Percentiles rank a stretch among this genome's conserved stretches.
These are phyloP conservation scores for Centella asiatica DNA, from an alignment of 129 eudicot genomes.

Conservation along the genomic window DNA sequence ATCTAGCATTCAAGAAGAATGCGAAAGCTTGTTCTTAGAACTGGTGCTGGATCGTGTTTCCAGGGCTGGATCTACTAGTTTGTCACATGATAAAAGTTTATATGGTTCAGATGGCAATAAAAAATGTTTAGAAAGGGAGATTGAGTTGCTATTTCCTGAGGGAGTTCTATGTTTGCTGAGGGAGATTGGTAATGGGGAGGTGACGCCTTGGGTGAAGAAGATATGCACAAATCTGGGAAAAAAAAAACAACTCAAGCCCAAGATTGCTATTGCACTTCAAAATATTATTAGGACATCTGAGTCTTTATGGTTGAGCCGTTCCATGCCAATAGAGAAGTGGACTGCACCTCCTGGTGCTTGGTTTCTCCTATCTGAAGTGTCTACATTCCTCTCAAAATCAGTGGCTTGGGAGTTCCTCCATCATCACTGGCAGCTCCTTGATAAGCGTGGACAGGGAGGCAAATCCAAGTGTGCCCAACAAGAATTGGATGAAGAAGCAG, in stretches of 20 bases:
- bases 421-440: conserved; percentile 93
- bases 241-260: conserved; percentile 69
- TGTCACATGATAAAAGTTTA: conserved; percentile 1
- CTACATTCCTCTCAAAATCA: conserved; percentile 60
- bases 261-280: conserved; percentile 58
- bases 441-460: conserved; percentile 35
- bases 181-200: conserved; percentile 70
- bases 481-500: conserved; percentile 18
- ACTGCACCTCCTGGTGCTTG: conserved; percentile 93
- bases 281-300: conserved; percentile 69
- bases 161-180: conserved; percentile 59
- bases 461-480: conserved; percentile 24
- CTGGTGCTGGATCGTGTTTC: conserved; percentile 69
- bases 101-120: conserved; percentile 19
- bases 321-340: conserved; percentile 78
- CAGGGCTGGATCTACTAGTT: conserved; percentile 39
- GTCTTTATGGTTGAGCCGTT: conserved; percentile 53
- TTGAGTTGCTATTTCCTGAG: conserved; percentile 28
- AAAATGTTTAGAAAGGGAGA: conserved; percentile 20
- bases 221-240: conserved; percentile 77
- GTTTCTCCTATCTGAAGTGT: conserved; percentile 84
- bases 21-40: conserved; percentile 85
- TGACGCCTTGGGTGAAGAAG: conserved; percentile 89
- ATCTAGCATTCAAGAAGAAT: conserved; percentile 96
- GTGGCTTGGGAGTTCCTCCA: conserved; percentile 89